Evolutionary conservation across 768 basidiomycete species (phyloP).

Genomic region (Lanmaoa pseudosensibilis): DNA sequence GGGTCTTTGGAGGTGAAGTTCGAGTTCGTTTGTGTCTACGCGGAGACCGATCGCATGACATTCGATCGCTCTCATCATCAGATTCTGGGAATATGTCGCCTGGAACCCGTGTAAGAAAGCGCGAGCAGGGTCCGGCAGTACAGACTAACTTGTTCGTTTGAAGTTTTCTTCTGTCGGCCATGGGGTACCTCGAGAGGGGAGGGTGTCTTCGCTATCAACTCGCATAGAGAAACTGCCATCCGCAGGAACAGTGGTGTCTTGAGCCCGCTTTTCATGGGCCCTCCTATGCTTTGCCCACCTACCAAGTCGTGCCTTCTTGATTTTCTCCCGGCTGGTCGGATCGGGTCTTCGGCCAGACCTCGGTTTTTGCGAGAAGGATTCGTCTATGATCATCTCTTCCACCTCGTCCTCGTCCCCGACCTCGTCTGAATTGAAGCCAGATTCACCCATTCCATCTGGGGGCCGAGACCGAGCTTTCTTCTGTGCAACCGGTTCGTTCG

Average conservation of each 20-base stretch:
- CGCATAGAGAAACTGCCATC: slow-evolving; percentile 35
- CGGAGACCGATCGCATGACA: slow-evolving; percentile 33
- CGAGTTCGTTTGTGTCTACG: slow-evolving; percentile 47
- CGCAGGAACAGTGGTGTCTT: slow-evolving; percentile 27
- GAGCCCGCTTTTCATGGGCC: slow-evolving; percentile 31
- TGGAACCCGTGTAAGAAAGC: slow-evolving; percentile 9
- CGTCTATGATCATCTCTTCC: slow-evolving; percentile 51
- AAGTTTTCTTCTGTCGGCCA: slow-evolving; percentile 27
- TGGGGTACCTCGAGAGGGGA: slow-evolving; percentile 16
- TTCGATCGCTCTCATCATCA: slow-evolving; percentile 25
- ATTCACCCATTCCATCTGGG: slow-evolving; percentile 22
- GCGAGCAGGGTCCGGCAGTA: background rate
- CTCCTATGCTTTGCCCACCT: slow-evolving; percentile 30
- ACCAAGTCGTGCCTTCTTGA: slow-evolving; percentile 26
- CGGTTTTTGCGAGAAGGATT: slow-evolving; percentile 20
- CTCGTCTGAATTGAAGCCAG: slow-evolving; percentile 37
- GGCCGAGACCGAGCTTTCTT: slow-evolving; percentile 30
- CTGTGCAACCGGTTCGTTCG: slow-evolving; percentile 8
- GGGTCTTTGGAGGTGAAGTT: slow-evolving; percentile 45
- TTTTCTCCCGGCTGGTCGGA: slow-evolving; percentile 33
- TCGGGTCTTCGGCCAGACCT: slow-evolving; percentile 17
- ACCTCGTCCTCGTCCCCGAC: slow-evolving; percentile 43
- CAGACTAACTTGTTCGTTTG: slow-evolving; percentile 53
- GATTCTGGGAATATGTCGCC: slow-evolving; percentile 28
- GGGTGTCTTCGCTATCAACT: slow-evolving; percentile 23